phyloP scores from a whole-genome alignment of 345 rosid genomes.

The Ricinus communis region DNA sequence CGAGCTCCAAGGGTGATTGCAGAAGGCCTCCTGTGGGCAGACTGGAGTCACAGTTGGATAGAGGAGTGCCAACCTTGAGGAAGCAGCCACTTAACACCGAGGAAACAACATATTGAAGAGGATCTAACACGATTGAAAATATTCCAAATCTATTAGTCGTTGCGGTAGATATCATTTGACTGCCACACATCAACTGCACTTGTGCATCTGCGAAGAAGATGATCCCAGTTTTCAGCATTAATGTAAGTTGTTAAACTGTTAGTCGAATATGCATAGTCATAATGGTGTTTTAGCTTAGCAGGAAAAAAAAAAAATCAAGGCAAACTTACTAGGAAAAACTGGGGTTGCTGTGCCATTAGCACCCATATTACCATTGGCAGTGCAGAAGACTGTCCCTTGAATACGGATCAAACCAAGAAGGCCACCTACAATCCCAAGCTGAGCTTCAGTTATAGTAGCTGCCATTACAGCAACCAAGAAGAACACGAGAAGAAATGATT shows the following conservation, averaged over 20 bases:
- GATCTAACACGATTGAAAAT: conserved; percentile 42
- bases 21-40: conserved; percentile 43
- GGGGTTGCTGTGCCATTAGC: conserved; percentile 43
- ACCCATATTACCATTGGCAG: conserved; percentile 40
- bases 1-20: conserved; percentile 39
- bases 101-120: conserved; percentile 40
- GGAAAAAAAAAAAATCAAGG: too few species aligned
- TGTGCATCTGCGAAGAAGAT: conserved; percentile 39
- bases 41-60: conserved; percentile 50
- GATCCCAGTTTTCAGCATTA: too few species aligned
- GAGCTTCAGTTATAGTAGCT: conserved; percentile 49
- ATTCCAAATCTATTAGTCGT: conserved; percentile 43
- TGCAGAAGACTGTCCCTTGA: conserved; percentile 51
- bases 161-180: conserved; percentile 41
- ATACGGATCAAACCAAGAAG: conserved; percentile 45
- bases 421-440: conserved; percentile 39
- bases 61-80: conserved; percentile 52
- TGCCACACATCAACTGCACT: conserved; percentile 56
- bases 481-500: conserved; percentile 27
- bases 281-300: too few species aligned
- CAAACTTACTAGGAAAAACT: conserved; percentile 44
- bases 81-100: conserved; percentile 41
- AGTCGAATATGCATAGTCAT: too few species aligned
- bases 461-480: conserved; percentile 23
- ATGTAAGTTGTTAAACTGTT: too few species aligned